Base-by-base conservation (phyloP, 257 asterid genomes). In the Solanum lignicaule region DNA sequence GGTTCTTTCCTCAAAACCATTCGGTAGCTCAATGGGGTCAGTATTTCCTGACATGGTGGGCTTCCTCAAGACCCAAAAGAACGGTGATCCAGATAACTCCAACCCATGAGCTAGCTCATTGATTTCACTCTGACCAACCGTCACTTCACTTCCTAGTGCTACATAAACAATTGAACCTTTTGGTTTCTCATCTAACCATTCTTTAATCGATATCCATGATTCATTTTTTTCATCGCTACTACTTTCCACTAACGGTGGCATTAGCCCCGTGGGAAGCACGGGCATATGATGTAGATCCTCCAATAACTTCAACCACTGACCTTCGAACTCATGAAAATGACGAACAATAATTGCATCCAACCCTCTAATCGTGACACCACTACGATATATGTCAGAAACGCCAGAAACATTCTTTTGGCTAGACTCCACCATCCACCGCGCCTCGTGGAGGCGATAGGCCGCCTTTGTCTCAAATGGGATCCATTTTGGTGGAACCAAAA, bases 111-210 rank as follows among this genome's bases (percentile, higher is more conserved):
- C 95, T 78, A 93, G 79, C 91, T 93, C 91, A 1, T 52, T 79
- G 81, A 92, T 38, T 9, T 89, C 89, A 9, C 43, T 85, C 16
- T 38, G 89, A 86, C 88, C 88, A 87, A 88, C 88, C 0, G 83
- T 87, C 60, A 90, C 90, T 86, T 92, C 94, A 36, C 92, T 93
- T 9, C 94, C 94, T 7, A 93, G 27, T 0, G 95, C 95, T 31
- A 89, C 92, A 21, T 91, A 92, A 16, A 92, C 86, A 1, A 89
- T 89, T 0, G 92, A 91, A 0, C 88, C 87, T 73, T 79, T 79
- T 0, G 65, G 16, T 25, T 14, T 43, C 9, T 79, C 16, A 9
- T 86, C 88, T 4, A 93, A 91, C 94, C 94, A 93, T 3, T 66
- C 66, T 18, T 23, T 86, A 0, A 91, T 92, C 0, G 65, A 29